Evolutionary conservation across 1,284 basidiomycete genomes (phyloP), one percentile per base, ranked within the genome.

Genomic region (Austropuccinia psidii): DNA sequence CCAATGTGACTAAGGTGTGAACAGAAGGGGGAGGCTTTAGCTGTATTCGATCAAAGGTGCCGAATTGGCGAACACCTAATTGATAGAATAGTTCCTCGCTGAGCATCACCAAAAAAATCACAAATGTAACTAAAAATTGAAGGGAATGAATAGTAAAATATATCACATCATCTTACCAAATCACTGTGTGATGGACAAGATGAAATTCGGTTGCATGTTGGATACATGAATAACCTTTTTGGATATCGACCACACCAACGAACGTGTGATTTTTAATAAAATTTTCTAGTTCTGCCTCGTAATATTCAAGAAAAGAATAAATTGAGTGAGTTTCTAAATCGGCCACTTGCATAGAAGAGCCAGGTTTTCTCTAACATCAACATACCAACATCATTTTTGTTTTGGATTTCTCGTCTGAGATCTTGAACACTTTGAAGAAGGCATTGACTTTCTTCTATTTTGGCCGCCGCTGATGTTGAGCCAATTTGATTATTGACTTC

Each of bases 61-160:
- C 93, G 78, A 98, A 99, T 80, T 98, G 95, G 21, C 91, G 85
- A 55, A 98, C 82, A 1, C 88, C 90, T 0, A 98, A 85, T 79
- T 98, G 96, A 80, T 97, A 98, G 78, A 98, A 96, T 52, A 97
- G 85, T 77, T 97, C 93, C 78, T 96, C 92, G 0, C 92, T 95
- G 76, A 3, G 65, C 24, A 55, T 11, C 41, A 31, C 41, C n/a
- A 37, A 75, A 37, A 45, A 37, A 35, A 52, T n/a, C 17, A 60
- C 31, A 17, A 17, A 31, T 29, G 15, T 15, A 60, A 31, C 13
- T 60, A 17, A 9, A 15, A 27, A 60, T 24, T 7, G 31, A 39
- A n/a, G 5, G 17, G 27, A 9, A 70, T 39, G 13, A 21, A 17
- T 70, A 19, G 1, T 17, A 19, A 41, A 24, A n/a, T 69, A 17